Base-by-base conservation (phyloP, 495 filamentous ascomycete species). In the Podospora australis region DNA sequence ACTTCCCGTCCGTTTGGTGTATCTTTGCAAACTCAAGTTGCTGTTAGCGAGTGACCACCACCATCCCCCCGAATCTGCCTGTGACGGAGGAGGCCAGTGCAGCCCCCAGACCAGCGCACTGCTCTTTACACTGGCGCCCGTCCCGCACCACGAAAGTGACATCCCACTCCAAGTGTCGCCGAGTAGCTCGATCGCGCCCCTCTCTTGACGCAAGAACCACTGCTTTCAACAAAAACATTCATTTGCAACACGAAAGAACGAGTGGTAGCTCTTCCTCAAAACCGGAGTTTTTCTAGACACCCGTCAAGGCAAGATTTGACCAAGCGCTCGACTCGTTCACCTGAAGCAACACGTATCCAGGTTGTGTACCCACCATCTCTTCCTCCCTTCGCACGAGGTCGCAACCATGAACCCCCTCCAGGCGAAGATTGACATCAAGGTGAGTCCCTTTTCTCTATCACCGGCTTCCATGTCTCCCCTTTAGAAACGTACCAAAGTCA, bases 351-450 rank as follows among this genome's bases (percentile, higher is more conserved):
- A n/a, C n/a, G n/a, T n/a, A n/a, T n/a, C n/a, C n/a, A n/a, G n/a
- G n/a, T n/a, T n/a, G n/a, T n/a, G n/a, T n/a, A 17, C 19, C 24
- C 19, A 29, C 17, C 32, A 8, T 22, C 32, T 2, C 6, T 16
- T 22, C 5, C 19, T 10, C 28, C 34, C 29, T 25, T 14, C 24
- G 32, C 29, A 17, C 20, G 14, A 35, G 29, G 22, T 43, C 40
- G 55, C 60, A 68, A 79, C 44, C 56, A 94, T 98, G 88, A 95
- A 95, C 69, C 92, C 92, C 53, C 87, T 89, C 64, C 87, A 96
- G 74, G 85, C 88, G 73, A 95, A 98, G 74, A 73, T 96, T 53
- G 91, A 98, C 69, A 78, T 95, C 70, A 89, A 77, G 74, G 92
- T 96, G 64, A 74, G 88, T 20, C 48, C 36, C 41, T 29, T 19